Evolutionary conservation across 164 flowering plant genomes (phyloP).

Genomic region (Chimonanthus praecox): DNA sequence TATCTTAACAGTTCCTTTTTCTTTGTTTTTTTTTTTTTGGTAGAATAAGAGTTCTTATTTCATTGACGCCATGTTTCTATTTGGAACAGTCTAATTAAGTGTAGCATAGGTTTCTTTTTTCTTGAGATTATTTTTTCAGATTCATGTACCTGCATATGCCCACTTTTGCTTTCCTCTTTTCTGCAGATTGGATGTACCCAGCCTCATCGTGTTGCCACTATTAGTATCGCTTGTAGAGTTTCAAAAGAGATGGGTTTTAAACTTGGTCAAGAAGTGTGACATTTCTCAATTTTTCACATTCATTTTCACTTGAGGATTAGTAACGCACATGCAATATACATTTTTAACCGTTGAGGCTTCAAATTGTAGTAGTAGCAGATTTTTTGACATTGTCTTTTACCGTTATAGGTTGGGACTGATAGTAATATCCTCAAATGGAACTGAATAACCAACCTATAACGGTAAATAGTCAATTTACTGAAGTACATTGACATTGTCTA

Average conservation of each 20-base stretch:
- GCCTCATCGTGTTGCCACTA: slow-evolving; percentile 96
- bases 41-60: no score
- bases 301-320: not conserved
- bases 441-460: no score
- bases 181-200: slow-evolving; percentile 52
- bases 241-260: slow-evolving; percentile 98
- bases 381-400: not conserved
- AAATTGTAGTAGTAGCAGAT: not conserved
- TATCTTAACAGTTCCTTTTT: no score
- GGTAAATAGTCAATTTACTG: no score
- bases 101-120: not conserved
- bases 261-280: slow-evolving; percentile 94
- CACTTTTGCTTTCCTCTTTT: not conserved
- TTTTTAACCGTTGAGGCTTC: no score
- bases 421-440: no score
- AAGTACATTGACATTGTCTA: no score
- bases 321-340: no score
- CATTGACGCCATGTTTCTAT: no score
- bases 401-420: no score
- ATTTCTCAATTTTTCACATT: not conserved
- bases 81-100: no score
- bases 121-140: not conserved
- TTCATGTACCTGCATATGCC: not conserved
- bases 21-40: no score
- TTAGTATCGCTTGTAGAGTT: slow-evolving; percentile 98